A percentile compares a stretch with the other conserved stretches of the same genome.
Conservation (phyloP, 2,329 filamentous ascomycete species). For the Sporothrix euskadiensis region DNA sequence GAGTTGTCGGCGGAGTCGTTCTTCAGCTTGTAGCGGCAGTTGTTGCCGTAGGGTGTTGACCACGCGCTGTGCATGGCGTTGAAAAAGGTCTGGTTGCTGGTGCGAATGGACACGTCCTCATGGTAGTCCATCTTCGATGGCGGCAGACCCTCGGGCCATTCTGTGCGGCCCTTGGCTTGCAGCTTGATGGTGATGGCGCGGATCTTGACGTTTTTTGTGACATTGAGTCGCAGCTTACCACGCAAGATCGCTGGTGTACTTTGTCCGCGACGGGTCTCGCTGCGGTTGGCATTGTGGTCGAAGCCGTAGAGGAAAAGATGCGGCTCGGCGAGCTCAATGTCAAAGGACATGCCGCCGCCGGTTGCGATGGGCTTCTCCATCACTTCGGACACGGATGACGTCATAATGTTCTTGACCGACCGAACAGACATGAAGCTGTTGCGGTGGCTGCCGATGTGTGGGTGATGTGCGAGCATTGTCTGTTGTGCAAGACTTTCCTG, state of each 20-base stretch:
- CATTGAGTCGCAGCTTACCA: slow-evolving; percentile 76
- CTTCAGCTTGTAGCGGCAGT: slow-evolving; percentile 58
- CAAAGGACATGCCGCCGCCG: slow-evolving; percentile 72
- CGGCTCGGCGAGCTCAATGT: slow-evolving; percentile 75
- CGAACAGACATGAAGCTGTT: slow-evolving; percentile 55
- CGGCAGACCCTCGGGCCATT: slow-evolving; percentile 96
- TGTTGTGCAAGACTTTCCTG: neutral
- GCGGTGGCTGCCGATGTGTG: slow-evolving; percentile 38
- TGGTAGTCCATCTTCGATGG: slow-evolving; percentile 79
- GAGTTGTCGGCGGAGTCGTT: slow-evolving; percentile 40
- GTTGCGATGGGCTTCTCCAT: slow-evolving; percentile 72
- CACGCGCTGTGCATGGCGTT: slow-evolving; percentile 68
- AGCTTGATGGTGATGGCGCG: slow-evolving; percentile 89
- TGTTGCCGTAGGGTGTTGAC: slow-evolving; percentile 63
- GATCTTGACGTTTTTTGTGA: slow-evolving; percentile 89
- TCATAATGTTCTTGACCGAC: slow-evolving; percentile 53
- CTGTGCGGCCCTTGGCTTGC: slow-evolving; percentile 79
- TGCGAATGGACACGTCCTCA: slow-evolving; percentile 83
- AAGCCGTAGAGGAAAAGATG: slow-evolving; percentile 78
- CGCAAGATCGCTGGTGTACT: slow-evolving; percentile 73
- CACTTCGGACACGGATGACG: slow-evolving; percentile 54
- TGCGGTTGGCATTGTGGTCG: slow-evolving; percentile 63
- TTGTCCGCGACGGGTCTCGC: slow-evolving; percentile 53
- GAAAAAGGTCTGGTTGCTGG: slow-evolving; percentile 89
- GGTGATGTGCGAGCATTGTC: neutral